Evolutionary conservation across 2,329 filamentous ascomycete species (phyloP), one percentile per base, ranked within the genome.

Genomic region (Talaromyces amestolkiae): DNA sequence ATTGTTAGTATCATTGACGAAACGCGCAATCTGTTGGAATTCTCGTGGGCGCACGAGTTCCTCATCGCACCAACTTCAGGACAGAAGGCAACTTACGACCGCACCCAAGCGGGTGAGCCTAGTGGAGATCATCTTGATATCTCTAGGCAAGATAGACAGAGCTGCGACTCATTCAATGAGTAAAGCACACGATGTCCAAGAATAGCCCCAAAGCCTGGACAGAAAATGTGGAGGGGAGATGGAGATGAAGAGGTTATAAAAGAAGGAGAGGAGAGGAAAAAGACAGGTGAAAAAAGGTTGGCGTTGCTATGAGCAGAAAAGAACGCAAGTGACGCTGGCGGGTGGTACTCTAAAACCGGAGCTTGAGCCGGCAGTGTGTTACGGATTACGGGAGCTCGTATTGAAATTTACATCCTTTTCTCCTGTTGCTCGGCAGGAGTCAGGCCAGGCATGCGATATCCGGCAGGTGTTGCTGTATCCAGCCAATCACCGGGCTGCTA

Each of bases 51-150:
- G 22, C 59, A 31, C 61, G 61, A 51, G 39, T 15, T 43, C 27
- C 45, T 45, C 19, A 22, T 56, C 53, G 33, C 53, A 56, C 33
- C 4, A 56, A n/a, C 31, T 35, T 19, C 27, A 22, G 54, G 35
- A 33, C 47, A 61, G 43, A 61, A 54, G 65, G 35, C 56, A 45
- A 78, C 80, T 70, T 79, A 82, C 80, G 79, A 81, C 75, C 75
- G 76, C 78, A 78, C 79, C 78, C 70, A 77, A 73, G 75, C 80
- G 80, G 76, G 79, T 76, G 70, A 82, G 75, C 76, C 78, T 76
- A 70, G 79, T 76, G 72, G 80, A 79, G 73, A 82, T 79, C 80
- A 82, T 82, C 72, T 74, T 80, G 75, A 70, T 74, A 73, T 77
- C 75, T 76, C 75, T 78, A 75, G 73, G 71, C 72, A 71, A 75